phyloP scores from a whole-genome alignment of 2,329 filamentous ascomycete genomes.

The Penicillium sp. region DNA sequence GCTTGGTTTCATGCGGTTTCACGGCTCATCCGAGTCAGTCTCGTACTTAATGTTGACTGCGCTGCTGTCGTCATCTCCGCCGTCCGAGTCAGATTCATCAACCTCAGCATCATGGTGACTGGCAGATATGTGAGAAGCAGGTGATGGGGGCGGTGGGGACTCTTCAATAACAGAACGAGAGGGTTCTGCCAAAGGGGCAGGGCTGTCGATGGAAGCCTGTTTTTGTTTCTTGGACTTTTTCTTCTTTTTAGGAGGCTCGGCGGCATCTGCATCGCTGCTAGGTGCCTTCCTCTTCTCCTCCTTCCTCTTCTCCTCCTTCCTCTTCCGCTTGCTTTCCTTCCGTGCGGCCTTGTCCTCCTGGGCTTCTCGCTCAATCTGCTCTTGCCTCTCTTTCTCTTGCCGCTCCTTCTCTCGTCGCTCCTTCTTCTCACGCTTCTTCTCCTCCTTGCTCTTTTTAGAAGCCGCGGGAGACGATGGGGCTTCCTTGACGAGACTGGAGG shows the following conservation, averaged over 20 bases:
- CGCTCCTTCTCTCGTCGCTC: conserved; percentile 7
- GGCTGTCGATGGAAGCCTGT: background rate
- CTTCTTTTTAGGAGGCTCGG: background rate
- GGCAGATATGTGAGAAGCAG: background rate
- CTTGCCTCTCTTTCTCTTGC: background rate
- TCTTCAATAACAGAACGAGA: background rate
- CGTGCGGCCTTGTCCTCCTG: background rate
- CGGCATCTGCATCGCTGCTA: background rate
- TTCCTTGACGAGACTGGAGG: background rate
- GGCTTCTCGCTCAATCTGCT: conserved; percentile 1
- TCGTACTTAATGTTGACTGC: background rate
- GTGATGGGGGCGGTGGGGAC: background rate
- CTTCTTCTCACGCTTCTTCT: conserved; percentile 9
- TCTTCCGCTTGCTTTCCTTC: conserved; percentile 1
- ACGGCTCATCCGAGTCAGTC: background rate
- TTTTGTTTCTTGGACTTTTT: conserved; percentile 7
- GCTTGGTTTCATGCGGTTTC: background rate
- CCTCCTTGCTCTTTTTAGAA: background rate
- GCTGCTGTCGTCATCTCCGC: background rate
- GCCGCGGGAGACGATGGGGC: background rate
- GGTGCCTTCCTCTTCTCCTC: background rate
- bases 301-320: conserved; percentile 5
- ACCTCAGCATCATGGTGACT: background rate
- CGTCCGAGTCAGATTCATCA: background rate
- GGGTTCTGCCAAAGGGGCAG: background rate